These are phyloP conservation scores for Raphanus sativus DNA, from an alignment of 345 rosid species.

Conservation along the genomic window DNA sequence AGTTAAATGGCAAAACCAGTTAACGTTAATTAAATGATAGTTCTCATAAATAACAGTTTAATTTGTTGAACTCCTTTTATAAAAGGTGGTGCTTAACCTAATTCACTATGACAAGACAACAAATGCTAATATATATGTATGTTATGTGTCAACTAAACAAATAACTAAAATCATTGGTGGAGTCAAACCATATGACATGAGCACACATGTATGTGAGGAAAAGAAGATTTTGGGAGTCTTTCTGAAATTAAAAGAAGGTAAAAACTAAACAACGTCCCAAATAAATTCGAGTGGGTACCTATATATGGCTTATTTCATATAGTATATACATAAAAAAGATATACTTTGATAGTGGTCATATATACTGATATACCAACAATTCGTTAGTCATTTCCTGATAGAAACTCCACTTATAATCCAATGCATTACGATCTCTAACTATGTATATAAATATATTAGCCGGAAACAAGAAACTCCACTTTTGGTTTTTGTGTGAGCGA, in stretches of 20 bases:
- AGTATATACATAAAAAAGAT: background rate
- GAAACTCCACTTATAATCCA: background rate
- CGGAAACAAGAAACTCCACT: background rate
- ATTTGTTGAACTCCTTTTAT: background rate
- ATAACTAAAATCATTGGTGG: background rate
- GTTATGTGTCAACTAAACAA: background rate
- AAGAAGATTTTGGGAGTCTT: constrained; percentile 8
- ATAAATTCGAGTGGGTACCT: background rate
- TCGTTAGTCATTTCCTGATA: background rate
- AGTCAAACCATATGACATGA: constrained; percentile 24
- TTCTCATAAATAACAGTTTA: background rate
- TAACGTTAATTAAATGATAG: background rate
- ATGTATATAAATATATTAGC: background rate
- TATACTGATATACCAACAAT: background rate
- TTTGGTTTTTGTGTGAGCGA: background rate
- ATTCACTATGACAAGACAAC: constrained; percentile 13
- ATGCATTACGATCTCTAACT: background rate
- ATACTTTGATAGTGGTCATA: background rate
- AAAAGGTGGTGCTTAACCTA: constrained; percentile 23
- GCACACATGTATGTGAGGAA: background rate
- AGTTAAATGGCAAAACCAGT: background rate
- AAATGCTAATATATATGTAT: background rate
- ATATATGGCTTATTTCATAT: constrained; percentile 3
- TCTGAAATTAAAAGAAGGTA: background rate
- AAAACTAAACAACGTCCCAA: constrained; percentile 15